A percentile compares a stretch with the other conserved stretches of the same genome.
Evolutionary conservation across 2,329 filamentous ascomycete species (phyloP).

Genomic region (Colletotrichum sp.): DNA sequence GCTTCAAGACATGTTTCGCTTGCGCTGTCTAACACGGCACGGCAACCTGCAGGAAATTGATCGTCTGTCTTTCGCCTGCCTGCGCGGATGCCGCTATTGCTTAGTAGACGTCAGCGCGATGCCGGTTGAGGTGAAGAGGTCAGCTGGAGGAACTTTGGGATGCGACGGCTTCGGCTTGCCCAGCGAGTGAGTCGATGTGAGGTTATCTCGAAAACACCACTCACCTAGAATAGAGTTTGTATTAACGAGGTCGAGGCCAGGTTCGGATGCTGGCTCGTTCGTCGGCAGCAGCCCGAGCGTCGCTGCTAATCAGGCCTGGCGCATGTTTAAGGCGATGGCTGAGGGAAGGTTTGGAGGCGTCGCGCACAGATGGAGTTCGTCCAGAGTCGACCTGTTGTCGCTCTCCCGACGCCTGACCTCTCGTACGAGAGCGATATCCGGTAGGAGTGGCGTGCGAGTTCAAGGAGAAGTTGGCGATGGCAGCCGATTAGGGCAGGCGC

Average conservation of each 20-base stretch:
- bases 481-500: background rate
- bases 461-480: background rate
- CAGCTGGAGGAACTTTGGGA: background rate
- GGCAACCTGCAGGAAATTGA: conserved; percentile 18
- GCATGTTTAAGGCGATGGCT: background rate
- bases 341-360: background rate
- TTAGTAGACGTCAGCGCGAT: background rate
- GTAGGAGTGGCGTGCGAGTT: background rate
- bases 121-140: background rate
- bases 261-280: background rate
- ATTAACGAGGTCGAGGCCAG: background rate
- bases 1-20: conserved; percentile 22
- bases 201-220: background rate
- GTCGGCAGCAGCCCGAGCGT: background rate
- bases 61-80: background rate
- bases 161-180: background rate
- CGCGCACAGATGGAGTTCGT: conserved; percentile 17
- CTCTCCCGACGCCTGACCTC: background rate
- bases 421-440: background rate
- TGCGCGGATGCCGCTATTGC: background rate
- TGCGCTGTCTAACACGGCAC: conserved; percentile 4
- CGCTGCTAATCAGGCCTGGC: background rate
- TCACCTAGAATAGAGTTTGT: background rate
- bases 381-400: background rate
- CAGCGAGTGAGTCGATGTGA: background rate